Conservation (phyloP, 2,329 filamentous ascomycete genomes). For the Saccharata proteae region DNA sequence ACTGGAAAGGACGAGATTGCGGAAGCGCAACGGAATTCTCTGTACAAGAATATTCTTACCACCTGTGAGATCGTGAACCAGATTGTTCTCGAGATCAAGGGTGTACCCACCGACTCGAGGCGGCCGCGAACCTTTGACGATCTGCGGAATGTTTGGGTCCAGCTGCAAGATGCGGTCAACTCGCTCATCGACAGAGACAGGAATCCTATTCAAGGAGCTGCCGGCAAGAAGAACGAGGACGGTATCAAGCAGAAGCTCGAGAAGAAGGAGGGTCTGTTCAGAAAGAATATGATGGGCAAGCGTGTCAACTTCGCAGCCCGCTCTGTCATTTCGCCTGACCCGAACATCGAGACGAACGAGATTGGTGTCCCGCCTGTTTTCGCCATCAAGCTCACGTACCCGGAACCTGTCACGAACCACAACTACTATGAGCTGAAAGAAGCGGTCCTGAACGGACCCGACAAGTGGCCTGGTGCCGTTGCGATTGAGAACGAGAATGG, state of each 20-base stretch:
- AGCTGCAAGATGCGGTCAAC: slow-evolving; percentile 82
- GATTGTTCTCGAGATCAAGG: slow-evolving; percentile 57
- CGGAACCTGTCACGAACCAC: slow-evolving; percentile 92
- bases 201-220: slow-evolving; percentile 67
- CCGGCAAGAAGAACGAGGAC: slow-evolving; percentile 69
- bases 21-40: slow-evolving; percentile 76
- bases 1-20: slow-evolving; percentile 71
- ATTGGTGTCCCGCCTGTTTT: slow-evolving; percentile 98
- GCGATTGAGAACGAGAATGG: slow-evolving; percentile 95
- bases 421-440: slow-evolving; percentile 95
- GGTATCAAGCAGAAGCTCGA: slow-evolving; percentile 97
- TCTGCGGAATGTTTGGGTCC: slow-evolving; percentile 69
- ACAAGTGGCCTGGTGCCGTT: slow-evolving; percentile 87
- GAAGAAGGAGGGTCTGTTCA: slow-evolving; percentile 96
- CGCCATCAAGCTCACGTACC: slow-evolving; percentile 88
- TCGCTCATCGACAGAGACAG: slow-evolving; percentile 83
- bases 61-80: slow-evolving; percentile 61
- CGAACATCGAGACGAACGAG: slow-evolving; percentile 97
- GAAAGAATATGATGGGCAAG: slow-evolving; percentile 99
- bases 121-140: slow-evolving; percentile 55
- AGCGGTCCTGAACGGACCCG: slow-evolving; percentile 86
- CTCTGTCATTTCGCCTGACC: slow-evolving; percentile 95
- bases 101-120: slow-evolving; percentile 25
- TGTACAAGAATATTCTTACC: slow-evolving; percentile 76
- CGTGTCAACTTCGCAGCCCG: slow-evolving; percentile 96